Evolutionary conservation across 805 yeast genomes (phyloP), one percentile per base, ranked within the genome.

Genomic region (Metschnikowia colocasiae): DNA sequence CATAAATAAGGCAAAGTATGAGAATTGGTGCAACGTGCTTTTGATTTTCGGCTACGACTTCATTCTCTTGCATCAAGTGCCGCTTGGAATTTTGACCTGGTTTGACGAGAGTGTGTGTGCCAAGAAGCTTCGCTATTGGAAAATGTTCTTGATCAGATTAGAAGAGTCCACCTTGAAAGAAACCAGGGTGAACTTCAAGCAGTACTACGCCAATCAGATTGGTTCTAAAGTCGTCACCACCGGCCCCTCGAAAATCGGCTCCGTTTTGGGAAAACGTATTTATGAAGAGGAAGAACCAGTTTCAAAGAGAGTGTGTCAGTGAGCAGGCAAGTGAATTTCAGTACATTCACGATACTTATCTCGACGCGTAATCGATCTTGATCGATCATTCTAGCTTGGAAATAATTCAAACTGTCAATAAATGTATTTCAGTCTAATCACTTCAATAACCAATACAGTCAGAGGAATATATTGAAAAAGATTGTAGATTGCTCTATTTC

Each of bases 1-100:
- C 61, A 69, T 87, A 36, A 76, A 79, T 39, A 71, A 67, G 23
- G 62, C 63, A 19, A 69, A 71, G 33, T 82, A 78, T 57, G 74
- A 71, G 48, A 71, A 70, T 51, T 72, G 76, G 76, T 72, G 77
- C 58, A 70, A 72, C 51, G 61, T 71, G 35, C 58, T 72, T 23
- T 56, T 67, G 34, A 69, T 72, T 25, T 70, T 72, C 52, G 75
- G 74, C 13, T 72, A 72, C 52, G 76, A 72, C 51, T 72, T 72
- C 43, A 68, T 72, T 39, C 61, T 61, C 48, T 48, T 50, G 46
- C 76, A 72, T 52, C 59, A 60, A 23, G 64, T 71, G 34, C 51
- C 54, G 22, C 41, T 47, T 15, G 57, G 57, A 1, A 53, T 53
- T 16, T 32, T 55, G 49, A 52, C 43, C 5, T 56, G 59, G 59